phyloP scores from a whole-genome alignment of 2,329 filamentous ascomycete species.

The Capronia americana region DNA sequence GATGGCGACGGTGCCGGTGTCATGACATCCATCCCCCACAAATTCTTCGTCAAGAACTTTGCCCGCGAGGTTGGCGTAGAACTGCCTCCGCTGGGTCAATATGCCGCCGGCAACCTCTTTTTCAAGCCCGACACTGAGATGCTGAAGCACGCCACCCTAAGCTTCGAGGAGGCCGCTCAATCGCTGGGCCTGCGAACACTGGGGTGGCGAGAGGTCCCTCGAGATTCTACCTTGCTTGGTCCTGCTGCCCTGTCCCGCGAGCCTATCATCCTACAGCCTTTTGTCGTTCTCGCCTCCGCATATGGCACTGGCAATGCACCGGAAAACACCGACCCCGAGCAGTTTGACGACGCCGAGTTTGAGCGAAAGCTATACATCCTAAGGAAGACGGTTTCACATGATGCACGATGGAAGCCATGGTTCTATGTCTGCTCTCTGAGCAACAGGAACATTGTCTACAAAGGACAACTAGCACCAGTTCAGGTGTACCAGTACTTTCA shows the following conservation, averaged over 20 bases:
- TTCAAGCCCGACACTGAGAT: slow-evolving; percentile 96
- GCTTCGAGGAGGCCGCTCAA: slow-evolving; percentile 93
- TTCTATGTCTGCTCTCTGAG: slow-evolving; percentile 97
- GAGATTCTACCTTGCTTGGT: slow-evolving; percentile 90
- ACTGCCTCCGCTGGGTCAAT: slow-evolving; percentile 87
- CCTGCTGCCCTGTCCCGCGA: slow-evolving; percentile 92
- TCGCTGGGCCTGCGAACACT: slow-evolving; percentile 86
- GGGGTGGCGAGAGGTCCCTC: slow-evolving; percentile 94
- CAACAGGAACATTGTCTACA: slow-evolving; percentile 99
- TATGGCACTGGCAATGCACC: slow-evolving; percentile 84
- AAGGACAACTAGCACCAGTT: slow-evolving; percentile 90
- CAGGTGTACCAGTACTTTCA: slow-evolving; percentile 99
- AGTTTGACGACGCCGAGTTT: slow-evolving; percentile 84
- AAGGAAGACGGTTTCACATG: slow-evolving; percentile 92
- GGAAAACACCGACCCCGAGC: slow-evolving; percentile 75
- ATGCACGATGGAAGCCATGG: slow-evolving; percentile 96
- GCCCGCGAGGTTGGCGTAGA: slow-evolving; percentile 86
- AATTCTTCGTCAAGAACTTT: slow-evolving; percentile 99
- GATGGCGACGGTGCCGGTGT: slow-evolving; percentile 98
- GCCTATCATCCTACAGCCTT: slow-evolving; percentile 93
- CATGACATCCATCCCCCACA: slow-evolving; percentile 98
- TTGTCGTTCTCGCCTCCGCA: slow-evolving; percentile 83
- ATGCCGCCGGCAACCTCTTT: slow-evolving; percentile 96
- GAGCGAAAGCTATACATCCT: slow-evolving; percentile 94
- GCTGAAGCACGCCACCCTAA: slow-evolving; percentile 85